Evolutionary conservation across 306 rosid species (phyloP).

Genomic region (Albizia julibrissin): DNA sequence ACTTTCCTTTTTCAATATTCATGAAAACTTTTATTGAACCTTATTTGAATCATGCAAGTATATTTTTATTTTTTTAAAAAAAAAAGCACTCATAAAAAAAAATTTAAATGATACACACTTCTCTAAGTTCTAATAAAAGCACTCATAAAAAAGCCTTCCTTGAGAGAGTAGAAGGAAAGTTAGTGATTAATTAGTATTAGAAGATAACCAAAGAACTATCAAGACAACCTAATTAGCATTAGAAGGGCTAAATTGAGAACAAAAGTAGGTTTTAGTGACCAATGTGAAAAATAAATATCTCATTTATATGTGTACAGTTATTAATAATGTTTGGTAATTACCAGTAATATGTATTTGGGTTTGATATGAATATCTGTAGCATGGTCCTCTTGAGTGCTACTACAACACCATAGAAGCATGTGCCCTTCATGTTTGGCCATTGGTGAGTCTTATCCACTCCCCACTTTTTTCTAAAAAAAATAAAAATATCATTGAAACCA

Average conservation of each 20-base stretch:
- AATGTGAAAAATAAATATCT: background rate
- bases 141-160: background rate
- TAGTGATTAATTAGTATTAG: background rate
- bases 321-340: background rate
- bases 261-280: background rate
- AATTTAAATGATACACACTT: too few relatives aligned
- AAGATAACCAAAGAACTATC: too few relatives aligned
- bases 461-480: background rate
- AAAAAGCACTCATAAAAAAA: too few relatives aligned
- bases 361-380: background rate
- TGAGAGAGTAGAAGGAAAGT: background rate
- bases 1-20: too few relatives aligned
- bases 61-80: too few relatives aligned
- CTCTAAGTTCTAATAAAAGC: background rate
- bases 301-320: background rate
- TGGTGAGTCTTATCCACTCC: background rate
- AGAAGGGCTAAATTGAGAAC: background rate
- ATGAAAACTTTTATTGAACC: too few relatives aligned
- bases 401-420: background rate
- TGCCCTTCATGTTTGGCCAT: slow-evolving; percentile 8
- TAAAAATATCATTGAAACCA: background rate
- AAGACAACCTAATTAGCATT: background rate
- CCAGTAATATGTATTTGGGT: background rate
- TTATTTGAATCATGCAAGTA: too few relatives aligned
- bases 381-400: slow-evolving; percentile 1